Conservation (phyloP, 176 grass and related monocot genomes). For the Cymbopogon citratus region DNA sequence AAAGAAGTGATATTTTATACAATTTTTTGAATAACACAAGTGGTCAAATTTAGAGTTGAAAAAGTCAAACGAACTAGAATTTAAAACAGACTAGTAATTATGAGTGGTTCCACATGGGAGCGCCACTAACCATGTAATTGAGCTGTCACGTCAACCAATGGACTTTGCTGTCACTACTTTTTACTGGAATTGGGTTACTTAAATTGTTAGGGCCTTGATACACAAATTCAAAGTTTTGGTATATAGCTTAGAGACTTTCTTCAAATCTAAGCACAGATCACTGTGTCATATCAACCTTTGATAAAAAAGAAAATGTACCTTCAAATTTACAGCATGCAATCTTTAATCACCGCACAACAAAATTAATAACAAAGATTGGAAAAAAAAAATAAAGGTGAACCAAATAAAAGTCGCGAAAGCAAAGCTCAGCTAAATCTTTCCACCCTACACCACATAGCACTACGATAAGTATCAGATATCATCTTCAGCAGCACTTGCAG, state of each 20-base stretch:
- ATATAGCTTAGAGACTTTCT: neutral
- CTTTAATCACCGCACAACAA: neutral
- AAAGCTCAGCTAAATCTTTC: neutral
- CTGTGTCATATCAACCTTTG: neutral
- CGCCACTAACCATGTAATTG: no score
- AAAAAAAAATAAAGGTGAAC: neutral
- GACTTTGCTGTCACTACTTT: neutral
- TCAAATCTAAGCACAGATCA: neutral
- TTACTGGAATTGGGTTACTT: neutral
- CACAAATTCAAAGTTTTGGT: neutral
- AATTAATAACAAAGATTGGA: neutral
- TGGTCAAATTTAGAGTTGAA: no score
- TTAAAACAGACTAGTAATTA: no score
- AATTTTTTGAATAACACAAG: no score
- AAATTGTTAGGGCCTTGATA: neutral
- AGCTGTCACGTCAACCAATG: neutral
- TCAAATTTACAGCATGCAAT: neutral
- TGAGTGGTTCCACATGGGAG: neutral
- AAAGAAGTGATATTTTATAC: no score
- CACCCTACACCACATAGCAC: conserved; percentile 14
- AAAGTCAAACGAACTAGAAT: no score
- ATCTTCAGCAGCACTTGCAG: conserved; percentile 78
- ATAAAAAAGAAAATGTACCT: neutral
- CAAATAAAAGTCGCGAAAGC: conserved; percentile 6
- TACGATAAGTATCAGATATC: conserved; percentile 31